Evolutionary conservation across 2,329 filamentous ascomycete species (phyloP).

Genomic region (Clonostachys chloroleuca): DNA sequence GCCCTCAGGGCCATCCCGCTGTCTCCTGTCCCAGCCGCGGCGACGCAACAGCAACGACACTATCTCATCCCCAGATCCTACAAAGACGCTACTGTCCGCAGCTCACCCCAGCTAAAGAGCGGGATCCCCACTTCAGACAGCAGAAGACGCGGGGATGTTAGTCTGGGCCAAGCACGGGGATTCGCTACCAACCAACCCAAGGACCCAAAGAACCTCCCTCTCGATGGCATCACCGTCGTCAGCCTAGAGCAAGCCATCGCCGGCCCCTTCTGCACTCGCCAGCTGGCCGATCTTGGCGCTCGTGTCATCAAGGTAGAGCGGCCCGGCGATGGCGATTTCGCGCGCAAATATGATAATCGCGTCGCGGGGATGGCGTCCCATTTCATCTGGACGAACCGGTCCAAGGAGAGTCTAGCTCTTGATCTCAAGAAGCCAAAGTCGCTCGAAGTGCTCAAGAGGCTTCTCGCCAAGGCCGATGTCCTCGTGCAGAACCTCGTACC

Average conservation of each 20-base stretch:
- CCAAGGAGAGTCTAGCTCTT: slow-evolving; percentile 47
- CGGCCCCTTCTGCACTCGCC: slow-evolving; percentile 48
- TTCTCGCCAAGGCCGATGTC: slow-evolving; percentile 40
- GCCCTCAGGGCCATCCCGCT: too few species aligned
- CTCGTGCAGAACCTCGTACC: slow-evolving; percentile 50
- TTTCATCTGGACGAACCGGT: slow-evolving; percentile 50
- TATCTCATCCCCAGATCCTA: too few species aligned
- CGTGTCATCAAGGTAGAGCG: slow-evolving; percentile 51
- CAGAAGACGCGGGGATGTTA: too few species aligned
- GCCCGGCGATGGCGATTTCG: slow-evolving; percentile 46
- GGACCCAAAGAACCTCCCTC: slow-evolving; percentile 4
- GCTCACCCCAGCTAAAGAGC: too few species aligned
- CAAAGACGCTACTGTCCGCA: too few species aligned
- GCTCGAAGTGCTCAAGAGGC: slow-evolving; percentile 31
- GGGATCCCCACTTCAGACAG: too few species aligned
- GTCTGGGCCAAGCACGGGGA: too few species aligned
- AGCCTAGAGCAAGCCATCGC: slow-evolving; percentile 51
- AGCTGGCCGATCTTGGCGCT: slow-evolving; percentile 47
- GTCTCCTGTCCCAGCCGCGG: too few species aligned
- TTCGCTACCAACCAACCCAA: too few species aligned
- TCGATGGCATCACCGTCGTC: slow-evolving; percentile 41
- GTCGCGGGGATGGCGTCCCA: slow-evolving; percentile 45
- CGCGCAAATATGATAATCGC: slow-evolving; percentile 42
- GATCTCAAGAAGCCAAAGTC: slow-evolving; percentile 39
- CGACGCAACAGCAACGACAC: too few species aligned